phyloP scores from a whole-genome alignment of 139 green algal species.

The Chlorella sp. region DNA sequence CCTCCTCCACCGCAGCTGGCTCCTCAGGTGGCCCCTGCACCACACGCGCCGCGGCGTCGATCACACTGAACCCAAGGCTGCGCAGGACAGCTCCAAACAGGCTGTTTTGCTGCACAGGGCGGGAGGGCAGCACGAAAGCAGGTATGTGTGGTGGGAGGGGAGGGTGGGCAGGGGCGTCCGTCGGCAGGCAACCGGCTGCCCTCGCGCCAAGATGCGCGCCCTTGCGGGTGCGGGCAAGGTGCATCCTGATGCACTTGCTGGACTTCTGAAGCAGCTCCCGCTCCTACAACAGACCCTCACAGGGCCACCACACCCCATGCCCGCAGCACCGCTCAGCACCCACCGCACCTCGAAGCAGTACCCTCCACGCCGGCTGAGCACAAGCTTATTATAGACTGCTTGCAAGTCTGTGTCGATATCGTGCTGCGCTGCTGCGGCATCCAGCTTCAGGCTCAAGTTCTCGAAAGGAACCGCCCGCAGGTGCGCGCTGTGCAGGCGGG shows the following conservation, averaged over 20 bases:
- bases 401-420: not conserved
- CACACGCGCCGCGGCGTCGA: constrained; percentile 2
- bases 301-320: not conserved
- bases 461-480: not conserved
- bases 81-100: not conserved
- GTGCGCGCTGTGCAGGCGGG: not conserved
- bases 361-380: not conserved
- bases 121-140: not conserved
- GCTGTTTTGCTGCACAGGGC: not conserved
- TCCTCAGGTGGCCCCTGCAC: not conserved
- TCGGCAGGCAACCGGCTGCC: not conserved
- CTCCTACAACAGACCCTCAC: not conserved
- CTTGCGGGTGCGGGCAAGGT: too few species aligned
- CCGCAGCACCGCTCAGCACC: not conserved
- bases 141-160: not conserved
- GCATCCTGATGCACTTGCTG: too few species aligned
- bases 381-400: constrained; percentile 3
- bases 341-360: constrained; percentile 18
- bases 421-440: not conserved
- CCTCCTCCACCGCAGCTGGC: not conserved
- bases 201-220: not conserved
- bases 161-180: not conserved
- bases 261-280: too few species aligned
- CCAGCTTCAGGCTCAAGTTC: not conserved
- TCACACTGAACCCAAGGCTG: not conserved